Evolutionary conservation across 345 rosid genomes (phyloP).

Genomic region (Pistacia integerrima): DNA sequence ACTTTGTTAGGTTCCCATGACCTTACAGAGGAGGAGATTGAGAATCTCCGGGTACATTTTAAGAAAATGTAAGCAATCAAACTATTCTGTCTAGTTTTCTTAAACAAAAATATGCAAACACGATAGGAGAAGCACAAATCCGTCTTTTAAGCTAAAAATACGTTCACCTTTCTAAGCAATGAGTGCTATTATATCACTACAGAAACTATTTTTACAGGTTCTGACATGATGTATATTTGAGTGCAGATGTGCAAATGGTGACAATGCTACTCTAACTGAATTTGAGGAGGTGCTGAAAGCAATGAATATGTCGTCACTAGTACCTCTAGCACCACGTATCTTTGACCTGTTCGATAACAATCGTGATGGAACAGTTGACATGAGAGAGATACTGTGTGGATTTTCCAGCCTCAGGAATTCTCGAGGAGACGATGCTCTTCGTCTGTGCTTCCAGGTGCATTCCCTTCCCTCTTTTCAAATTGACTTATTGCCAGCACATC

Average conservation of each 20-base stretch:
- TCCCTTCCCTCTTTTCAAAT: neutral
- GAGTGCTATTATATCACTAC: neutral
- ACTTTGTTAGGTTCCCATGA: slow-evolving; percentile 56
- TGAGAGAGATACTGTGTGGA: slow-evolving; percentile 71
- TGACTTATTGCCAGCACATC: neutral
- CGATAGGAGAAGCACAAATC: neutral
- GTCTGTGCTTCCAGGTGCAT: slow-evolving; percentile 60
- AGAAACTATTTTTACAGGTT: neutral
- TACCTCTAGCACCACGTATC: slow-evolving; percentile 63
- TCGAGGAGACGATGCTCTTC: slow-evolving; percentile 65
- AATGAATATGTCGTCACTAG: slow-evolving; percentile 59
- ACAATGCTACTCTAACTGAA: slow-evolving; percentile 59
- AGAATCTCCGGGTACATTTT: slow-evolving; percentile 49
- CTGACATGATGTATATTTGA: neutral
- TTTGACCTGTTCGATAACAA: slow-evolving; percentile 64
- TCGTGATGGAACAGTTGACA: slow-evolving; percentile 63
- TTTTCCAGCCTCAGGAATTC: slow-evolving; percentile 68
- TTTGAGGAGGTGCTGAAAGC: slow-evolving; percentile 67
- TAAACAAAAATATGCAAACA: too few species aligned
- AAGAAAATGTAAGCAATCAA: slow-evolving; percentile 44
- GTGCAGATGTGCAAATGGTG: slow-evolving; percentile 63
- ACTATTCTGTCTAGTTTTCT: neutral
- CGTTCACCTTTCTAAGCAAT: neutral
- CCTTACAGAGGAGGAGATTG: slow-evolving; percentile 53
- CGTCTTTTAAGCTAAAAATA: neutral